A percentile compares a stretch with the other conserved stretches of the same genome.
These are phyloP conservation scores for Lolium perenne DNA, from an alignment of 176 grass and related monocot genomes.

Conservation along the genomic window DNA sequence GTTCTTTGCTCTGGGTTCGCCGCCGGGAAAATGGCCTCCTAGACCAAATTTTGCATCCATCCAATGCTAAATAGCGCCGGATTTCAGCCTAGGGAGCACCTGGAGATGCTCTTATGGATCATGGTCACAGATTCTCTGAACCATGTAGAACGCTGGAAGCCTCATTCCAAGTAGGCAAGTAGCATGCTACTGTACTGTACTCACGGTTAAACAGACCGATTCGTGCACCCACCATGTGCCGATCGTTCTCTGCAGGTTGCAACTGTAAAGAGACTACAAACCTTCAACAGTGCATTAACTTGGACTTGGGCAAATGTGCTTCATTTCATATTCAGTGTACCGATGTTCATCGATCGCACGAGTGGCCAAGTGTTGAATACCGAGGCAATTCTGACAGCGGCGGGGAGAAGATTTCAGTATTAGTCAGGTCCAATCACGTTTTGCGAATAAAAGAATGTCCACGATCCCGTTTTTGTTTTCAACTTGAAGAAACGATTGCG, in stretches of 20 bases:
- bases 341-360: no score
- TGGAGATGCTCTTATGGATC: no score
- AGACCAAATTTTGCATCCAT: no score
- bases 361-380: no score
- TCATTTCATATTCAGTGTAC: background rate
- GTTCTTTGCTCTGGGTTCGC: no score
- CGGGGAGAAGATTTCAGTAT: background rate
- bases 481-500: background rate
- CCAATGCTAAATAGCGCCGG: no score
- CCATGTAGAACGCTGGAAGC: background rate
- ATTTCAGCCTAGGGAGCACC: no score
- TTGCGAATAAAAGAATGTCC: background rate
- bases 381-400: no score
- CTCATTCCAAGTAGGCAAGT: background rate
- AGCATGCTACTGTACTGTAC: background rate
- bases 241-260: slow-evolving; percentile 24
- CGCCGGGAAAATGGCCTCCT: no score
- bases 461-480: background rate
- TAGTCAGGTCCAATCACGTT: background rate
- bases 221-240: slow-evolving; percentile 42
- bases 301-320: background rate
- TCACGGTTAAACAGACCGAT: slow-evolving; percentile 10
- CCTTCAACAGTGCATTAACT: slow-evolving; percentile 13
- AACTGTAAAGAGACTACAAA: slow-evolving; percentile 36
- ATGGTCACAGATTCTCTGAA: slow-evolving; percentile 21